Evolutionary conservation across 805 yeast genomes (phyloP).

Genomic region (Candida hispaniensis): DNA sequence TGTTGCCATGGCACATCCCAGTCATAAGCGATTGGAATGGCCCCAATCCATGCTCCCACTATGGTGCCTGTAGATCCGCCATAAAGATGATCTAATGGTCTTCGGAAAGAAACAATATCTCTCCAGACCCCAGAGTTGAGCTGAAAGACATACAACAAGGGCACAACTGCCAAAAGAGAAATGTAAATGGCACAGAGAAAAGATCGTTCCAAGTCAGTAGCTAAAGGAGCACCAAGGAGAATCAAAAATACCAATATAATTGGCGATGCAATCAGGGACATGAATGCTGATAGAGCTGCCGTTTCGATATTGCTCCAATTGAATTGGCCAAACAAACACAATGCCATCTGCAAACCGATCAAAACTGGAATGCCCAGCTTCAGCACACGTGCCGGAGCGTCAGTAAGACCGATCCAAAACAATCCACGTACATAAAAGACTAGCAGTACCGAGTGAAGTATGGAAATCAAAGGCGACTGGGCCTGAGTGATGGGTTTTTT

Average conservation of each 20-base stretch:
- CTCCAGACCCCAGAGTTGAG: conserved; percentile 41
- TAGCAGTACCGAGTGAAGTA: no score
- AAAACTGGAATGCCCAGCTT: conserved; percentile 19
- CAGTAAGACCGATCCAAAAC: conserved; percentile 12
- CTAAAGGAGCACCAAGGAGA: conserved; percentile 73
- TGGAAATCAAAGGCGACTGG: no score
- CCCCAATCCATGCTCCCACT: conserved; percentile 86
- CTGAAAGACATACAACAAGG: conserved; percentile 46
- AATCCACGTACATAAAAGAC: conserved; percentile 9
- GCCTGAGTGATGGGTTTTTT: no score
- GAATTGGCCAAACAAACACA: conserved; percentile 20
- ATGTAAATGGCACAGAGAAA: conserved; percentile 51
- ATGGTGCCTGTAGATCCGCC: conserved; percentile 35
- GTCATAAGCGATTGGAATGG: conserved; percentile 85
- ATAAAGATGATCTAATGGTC: conserved; percentile 28
- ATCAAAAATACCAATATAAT: conserved; percentile 33
- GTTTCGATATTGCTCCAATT: neutral
- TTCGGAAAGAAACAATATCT: conserved; percentile 25
- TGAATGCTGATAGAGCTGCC: conserved; percentile 26
- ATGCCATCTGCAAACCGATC: conserved; percentile 20
- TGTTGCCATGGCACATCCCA: conserved; percentile 98
- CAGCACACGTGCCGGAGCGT: conserved; percentile 19
- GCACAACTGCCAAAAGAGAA: conserved; percentile 48
- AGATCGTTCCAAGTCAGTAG: conserved; percentile 44
- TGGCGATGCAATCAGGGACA: conserved; percentile 26